Evolutionary conservation across 2,329 filamentous ascomycete genomes (phyloP), one percentile per base, ranked within the genome.

Genomic region (Verticillium zaregamsianum): DNA sequence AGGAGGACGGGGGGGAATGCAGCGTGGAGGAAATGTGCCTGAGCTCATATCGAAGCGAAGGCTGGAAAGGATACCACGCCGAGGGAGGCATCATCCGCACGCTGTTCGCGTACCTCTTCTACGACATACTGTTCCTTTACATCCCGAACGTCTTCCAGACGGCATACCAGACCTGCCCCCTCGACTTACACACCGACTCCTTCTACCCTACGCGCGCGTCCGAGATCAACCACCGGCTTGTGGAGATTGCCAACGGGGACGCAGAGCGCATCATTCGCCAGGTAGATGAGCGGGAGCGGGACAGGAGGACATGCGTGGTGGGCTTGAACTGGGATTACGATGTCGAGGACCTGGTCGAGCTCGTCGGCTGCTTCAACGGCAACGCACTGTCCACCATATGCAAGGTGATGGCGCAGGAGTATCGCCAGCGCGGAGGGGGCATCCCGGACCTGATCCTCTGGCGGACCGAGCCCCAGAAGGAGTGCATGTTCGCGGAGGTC

Each of bases 71-170:
- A 12, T 97, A 94, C 71, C 95, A 99, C 75, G 87, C 90, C 20
- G 95, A 99, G 79, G 92, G 93, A 37, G 91, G 93, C 2, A 93
- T 98, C 68, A 79, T 98, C 7, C 88, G 93, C n/a, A 99, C 95
- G 0, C 80, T 99, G 31, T 93, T 93, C 74, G 90, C 88, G 15
- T 94, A 95, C 71, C 85, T 99, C 20, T 97, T 98, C 79, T 95
- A 89, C 79, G 94, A 99, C 74, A 86, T 98, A 28, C 80, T 99
- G 7, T 98, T 98, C 76, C 82, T 92, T 31, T 97, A 96, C 74
- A 86, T 98, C 5, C 94, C 95, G 31, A 97, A 98, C 68, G 94
- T 99, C 61, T 99, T 99, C 74, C 94, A 98, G 73, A 99, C 95
- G 6, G 86, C 90, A 1, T 99, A 92, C 72, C 95, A 99, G 75